Base-by-base conservation (phyloP, 2,329 filamentous ascomycete species). In the Cladorrhinum sp. region DNA sequence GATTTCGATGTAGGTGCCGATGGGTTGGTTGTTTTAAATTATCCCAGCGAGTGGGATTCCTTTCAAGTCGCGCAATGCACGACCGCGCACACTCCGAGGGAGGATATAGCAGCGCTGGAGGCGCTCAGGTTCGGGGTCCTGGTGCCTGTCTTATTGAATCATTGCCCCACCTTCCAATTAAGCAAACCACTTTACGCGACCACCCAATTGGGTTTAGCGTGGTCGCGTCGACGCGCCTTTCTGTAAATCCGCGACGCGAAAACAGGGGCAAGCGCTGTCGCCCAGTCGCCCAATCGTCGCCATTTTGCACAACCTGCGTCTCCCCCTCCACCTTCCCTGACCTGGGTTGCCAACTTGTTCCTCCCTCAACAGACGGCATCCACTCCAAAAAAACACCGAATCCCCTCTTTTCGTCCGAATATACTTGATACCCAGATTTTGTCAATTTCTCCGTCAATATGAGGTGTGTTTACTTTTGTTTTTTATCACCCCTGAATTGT, bases 161-260 rank as follows among this genome's bases (percentile, higher is more conserved):
- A 26, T 20, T 18, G 51, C 50, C 53, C 56, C 56, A 59, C 59
- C 28, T 28, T 57, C 8, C 21, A 24, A 39, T 21, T 23, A 57
- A 61, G 67, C 64, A 68, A 68, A 70, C 66, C 69, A 66, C 69
- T 71, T 69, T 65, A 71, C 69, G 67, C 68, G 67, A 57, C 50
- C n/a, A 10, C 8, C 55, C 54, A 6, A 16, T 59, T 28, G 26
- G 64, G 67, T 54, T 64, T 68, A 68, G 68, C 63, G 62, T 9
- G 1, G 42, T 64, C 67, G 61, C 66, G 65, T 66, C 33, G 58
- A 58, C 63, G 62, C 65, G 64, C 56, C 52, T 51, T 58, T 39
- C 33, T 53, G 54, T 39, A 33, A 61, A 60, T 61, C 55, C 60
- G 59, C 65, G 60, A 66, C 66, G 65, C 65, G 66, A 67, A 63